These are phyloP conservation scores for Microdochium paspali DNA, from an alignment of 2,329 filamentous ascomycete species.

Conservation along the genomic window DNA sequence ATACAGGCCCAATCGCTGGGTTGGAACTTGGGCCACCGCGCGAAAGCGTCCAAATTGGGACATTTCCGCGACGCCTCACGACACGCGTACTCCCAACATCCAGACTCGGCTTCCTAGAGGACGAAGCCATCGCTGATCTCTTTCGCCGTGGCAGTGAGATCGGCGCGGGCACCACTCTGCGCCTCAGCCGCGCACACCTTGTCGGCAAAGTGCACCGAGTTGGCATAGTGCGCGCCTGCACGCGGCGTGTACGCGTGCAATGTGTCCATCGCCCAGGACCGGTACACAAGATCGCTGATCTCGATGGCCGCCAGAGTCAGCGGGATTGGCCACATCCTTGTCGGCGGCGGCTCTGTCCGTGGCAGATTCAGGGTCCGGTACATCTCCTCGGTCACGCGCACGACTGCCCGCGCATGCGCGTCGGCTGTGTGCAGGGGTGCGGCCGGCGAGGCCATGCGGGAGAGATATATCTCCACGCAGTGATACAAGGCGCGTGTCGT, in stretches of 20 bases:
- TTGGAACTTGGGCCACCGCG: too few relatives aligned
- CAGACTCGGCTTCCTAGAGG: too few relatives aligned
- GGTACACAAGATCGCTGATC: conserved; percentile 1
- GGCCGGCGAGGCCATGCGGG: not conserved
- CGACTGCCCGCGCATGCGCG: not conserved
- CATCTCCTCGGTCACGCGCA: not conserved
- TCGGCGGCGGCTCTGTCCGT: conserved; percentile 1
- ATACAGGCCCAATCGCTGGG: not conserved
- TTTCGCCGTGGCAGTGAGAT: too few relatives aligned
- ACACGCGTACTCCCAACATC: too few relatives aligned
- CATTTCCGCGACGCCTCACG: too few relatives aligned
- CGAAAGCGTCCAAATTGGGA: too few relatives aligned
- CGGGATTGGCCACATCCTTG: conserved; percentile 2
- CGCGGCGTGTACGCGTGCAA: not conserved
- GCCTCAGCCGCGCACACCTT: not conserved
- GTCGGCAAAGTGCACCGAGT: not conserved
- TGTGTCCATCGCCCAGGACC: conserved; percentile 1
- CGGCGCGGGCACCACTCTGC: too few relatives aligned
- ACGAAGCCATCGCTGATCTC: too few relatives aligned
- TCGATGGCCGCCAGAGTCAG: conserved; percentile 1
- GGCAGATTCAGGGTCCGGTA: not conserved
- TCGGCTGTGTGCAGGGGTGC: not conserved
- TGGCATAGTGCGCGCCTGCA: not conserved
- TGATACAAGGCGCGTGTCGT: conserved; percentile 1
- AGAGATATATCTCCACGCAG: conserved; percentile 1